phyloP scores from a whole-genome alignment of 116 monocot species.

The Dioscorea cayenensis region DNA sequence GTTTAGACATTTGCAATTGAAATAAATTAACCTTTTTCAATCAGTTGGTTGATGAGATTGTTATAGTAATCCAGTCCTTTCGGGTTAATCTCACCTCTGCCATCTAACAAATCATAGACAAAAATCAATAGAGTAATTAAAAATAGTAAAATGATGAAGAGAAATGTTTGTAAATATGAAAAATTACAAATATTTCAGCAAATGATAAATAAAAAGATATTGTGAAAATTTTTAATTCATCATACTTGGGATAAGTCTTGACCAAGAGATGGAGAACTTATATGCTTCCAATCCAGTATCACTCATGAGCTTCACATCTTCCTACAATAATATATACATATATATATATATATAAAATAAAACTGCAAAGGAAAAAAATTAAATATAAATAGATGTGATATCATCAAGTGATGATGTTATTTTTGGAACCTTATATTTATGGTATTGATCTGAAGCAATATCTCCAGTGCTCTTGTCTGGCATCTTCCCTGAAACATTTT shows the following conservation, averaged over 20 bases:
- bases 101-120: conserved; percentile 27
- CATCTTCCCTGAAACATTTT: not conserved
- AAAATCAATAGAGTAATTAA: not conserved
- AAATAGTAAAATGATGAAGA: not conserved
- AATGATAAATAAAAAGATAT: no score
- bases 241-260: conserved; percentile 46
- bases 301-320: conserved; percentile 41
- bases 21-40: conserved; percentile 25
- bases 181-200: no score
- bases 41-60: conserved; percentile 47
- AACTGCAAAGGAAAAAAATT: not conserved
- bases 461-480: conserved; percentile 40
- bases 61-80: conserved; percentile 63
- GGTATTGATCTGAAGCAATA: conserved; percentile 62
- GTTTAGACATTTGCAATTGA: not conserved
- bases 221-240: not conserved
- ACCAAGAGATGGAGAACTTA: conserved; percentile 47
- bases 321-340: conserved; percentile 12
- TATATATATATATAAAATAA: no score
- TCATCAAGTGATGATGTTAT: not conserved
- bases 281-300: conserved; percentile 36
- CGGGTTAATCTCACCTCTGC: conserved; percentile 61
- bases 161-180: not conserved
- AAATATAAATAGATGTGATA: no score
- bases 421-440: conserved; percentile 10